Evolutionary conservation across 768 basidiomycete genomes (phyloP), one percentile per base, ranked within the genome.

Genomic region (Naematelia aurantialba): DNA sequence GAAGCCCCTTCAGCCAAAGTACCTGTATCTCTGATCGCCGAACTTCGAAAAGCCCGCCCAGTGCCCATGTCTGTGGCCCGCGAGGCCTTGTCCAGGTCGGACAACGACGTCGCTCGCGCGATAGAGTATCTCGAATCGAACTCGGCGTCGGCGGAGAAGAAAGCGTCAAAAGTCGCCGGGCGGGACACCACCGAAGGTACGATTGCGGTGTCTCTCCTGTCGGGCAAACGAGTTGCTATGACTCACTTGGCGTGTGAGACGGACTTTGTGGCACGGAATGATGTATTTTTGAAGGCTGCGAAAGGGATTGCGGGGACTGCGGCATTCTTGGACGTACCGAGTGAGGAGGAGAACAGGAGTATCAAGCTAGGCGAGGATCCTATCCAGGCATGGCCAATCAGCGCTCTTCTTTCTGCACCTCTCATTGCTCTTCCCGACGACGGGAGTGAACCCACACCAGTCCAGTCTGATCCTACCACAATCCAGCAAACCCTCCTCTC

Each of bases 171-270:
- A 76, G 81, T 97, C 5, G 83, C 84, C 1, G 85, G 82, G n/a
- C 81, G 93, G 51, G 75, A 81, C 5, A 84, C 93, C 1, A 81
- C 82, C 21, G 85, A 96, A 68, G 93, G 94, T 1, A 80, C 91
- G 17, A 81, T 97, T 39, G 86, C 85, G 55, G 80, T 88, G n/a
- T 85, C 84, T 45, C 81, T 94, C 22, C 85, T 88, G 17, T 79
- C 82, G 13, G 89, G 87, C 14, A 78, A 79, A 21, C 84, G 89
- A 34, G 91, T 88, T 11, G 85, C 87, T 19, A 88, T 96, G 83
- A 80, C 97, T 57, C 93, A 98, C 77, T 80, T 96, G 61, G 90
- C 89, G 67, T 97, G 93, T 79, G 93, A 98, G 79, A 96, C 93
- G 53, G 93, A 98, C 79, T 98, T 96, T 73, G 93, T 98, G 26